phyloP scores from a whole-genome alignment of 495 filamentous ascomycete species.

The Aspergillus sclerotioniger region DNA sequence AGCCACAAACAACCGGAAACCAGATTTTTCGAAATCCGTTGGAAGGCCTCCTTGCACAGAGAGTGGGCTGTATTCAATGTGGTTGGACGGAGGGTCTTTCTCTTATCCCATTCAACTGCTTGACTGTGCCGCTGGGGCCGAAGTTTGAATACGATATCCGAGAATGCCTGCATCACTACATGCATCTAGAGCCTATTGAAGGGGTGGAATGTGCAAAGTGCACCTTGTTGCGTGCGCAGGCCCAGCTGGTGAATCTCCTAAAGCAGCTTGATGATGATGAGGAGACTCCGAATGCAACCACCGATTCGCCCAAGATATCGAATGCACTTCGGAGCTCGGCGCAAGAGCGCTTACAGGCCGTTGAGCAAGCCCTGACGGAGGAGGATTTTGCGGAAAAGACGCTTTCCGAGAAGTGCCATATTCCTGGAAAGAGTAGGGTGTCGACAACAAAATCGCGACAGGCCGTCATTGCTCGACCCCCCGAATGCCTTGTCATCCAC shows the following conservation, averaged over 20 bases:
- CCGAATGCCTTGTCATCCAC: slow-evolving; percentile 76
- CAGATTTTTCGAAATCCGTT: slow-evolving; percentile 60
- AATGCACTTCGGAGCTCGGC: slow-evolving; percentile 37
- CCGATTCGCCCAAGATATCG: slow-evolving; percentile 25
- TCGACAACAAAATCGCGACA: slow-evolving; percentile 84
- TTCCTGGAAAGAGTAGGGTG: slow-evolving; percentile 64
- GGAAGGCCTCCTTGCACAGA: slow-evolving; percentile 83
- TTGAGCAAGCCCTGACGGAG: slow-evolving; percentile 69
- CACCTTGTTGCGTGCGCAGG: slow-evolving; percentile 61
- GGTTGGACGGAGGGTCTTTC: slow-evolving; percentile 83
- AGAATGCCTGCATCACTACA: slow-evolving; percentile 82
- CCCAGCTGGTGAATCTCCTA: slow-evolving; percentile 49
- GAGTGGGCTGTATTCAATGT: slow-evolving; percentile 84
- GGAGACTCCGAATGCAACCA: slow-evolving; percentile 9
- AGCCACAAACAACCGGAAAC: slow-evolving; percentile 8
- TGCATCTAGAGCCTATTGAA: slow-evolving; percentile 76
- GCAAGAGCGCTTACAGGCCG: slow-evolving; percentile 53
- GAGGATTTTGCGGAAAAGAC: slow-evolving; percentile 80
- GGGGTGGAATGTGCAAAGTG: slow-evolving; percentile 92
- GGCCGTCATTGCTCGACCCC: slow-evolving; percentile 76
- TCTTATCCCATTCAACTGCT: slow-evolving; percentile 88
- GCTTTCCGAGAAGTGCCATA: slow-evolving; percentile 67
- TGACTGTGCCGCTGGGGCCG: slow-evolving; percentile 75
- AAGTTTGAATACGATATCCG: slow-evolving; percentile 59
- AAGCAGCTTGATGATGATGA: slow-evolving; percentile 32